Evolutionary conservation across 2,329 filamentous ascomycete species (phyloP).

Genomic region (Monilinia fructigena): DNA sequence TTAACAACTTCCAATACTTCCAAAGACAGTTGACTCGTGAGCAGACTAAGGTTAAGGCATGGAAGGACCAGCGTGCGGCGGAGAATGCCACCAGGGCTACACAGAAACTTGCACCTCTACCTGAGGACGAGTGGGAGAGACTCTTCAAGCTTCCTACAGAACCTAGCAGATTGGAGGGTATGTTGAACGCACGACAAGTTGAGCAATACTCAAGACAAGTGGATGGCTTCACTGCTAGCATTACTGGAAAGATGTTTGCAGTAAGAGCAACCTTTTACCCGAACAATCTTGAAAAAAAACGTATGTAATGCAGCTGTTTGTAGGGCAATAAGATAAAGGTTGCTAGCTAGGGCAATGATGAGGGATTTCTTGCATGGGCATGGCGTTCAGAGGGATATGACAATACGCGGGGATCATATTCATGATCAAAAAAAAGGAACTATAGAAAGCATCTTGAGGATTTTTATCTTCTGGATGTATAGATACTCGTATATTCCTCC

Average conservation of each 20-base stretch:
- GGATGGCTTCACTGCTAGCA: conserved; percentile 88
- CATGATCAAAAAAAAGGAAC: conserved; percentile 24
- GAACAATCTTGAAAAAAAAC: conserved; percentile 34
- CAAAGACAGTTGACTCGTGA: conserved; percentile 90
- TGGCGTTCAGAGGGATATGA: conserved; percentile 34
- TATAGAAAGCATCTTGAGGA: conserved; percentile 21
- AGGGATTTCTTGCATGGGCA: conserved; percentile 31
- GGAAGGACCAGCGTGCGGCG: conserved; percentile 94
- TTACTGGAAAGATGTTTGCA: conserved; percentile 97
- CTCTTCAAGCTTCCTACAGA: conserved; percentile 95
- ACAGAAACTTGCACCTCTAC: conserved; percentile 83
- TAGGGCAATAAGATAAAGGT: neutral
- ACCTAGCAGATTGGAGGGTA: conserved; percentile 68
- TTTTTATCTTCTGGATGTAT: neutral
- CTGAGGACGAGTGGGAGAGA: conserved; percentile 97
- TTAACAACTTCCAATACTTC: conserved; percentile 99
- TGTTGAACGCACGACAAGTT: conserved; percentile 76
- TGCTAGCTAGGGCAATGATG: conserved; percentile 17
- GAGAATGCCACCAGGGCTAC: conserved; percentile 84
- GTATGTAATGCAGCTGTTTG: conserved; percentile 20
- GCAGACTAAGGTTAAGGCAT: conserved; percentile 93
- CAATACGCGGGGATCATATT: conserved; percentile 24
- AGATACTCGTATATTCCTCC: conserved; percentile 19
- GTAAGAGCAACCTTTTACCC: conserved; percentile 66
- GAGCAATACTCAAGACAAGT: conserved; percentile 98